phyloP scores from a whole-genome alignment of 78 protist species.

The Dictyostelium capitatum region DNA sequence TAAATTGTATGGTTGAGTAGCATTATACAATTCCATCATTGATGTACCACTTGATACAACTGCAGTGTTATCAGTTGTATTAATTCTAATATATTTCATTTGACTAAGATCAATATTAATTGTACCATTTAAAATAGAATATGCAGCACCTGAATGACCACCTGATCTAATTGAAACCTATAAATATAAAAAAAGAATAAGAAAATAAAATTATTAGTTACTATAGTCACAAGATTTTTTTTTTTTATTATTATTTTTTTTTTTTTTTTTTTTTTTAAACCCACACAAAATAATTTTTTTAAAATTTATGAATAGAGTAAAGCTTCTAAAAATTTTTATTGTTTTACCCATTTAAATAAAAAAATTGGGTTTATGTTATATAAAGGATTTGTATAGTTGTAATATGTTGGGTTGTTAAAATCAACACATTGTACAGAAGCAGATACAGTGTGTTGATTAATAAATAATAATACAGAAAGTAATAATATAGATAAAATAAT shows the following conservation, averaged over 20 bases:
- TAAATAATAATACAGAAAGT: background rate
- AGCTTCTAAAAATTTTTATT: background rate
- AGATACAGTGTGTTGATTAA: background rate
- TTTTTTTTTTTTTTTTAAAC: background rate
- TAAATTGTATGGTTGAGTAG: background rate
- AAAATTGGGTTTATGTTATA: background rate
- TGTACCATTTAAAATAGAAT: slow-evolving; percentile 6
- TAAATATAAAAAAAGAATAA: background rate
- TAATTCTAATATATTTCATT: slow-evolving; percentile 4
- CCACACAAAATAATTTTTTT: too few species aligned
- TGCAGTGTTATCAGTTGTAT: background rate
- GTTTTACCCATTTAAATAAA: background rate
- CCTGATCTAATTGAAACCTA: slow-evolving; percentile 32
- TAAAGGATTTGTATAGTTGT: background rate
- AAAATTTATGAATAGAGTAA: background rate
- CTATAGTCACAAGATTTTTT: background rate
- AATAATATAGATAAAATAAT: background rate
- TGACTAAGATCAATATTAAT: slow-evolving; percentile 35
- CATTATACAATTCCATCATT: slow-evolving; percentile 11
- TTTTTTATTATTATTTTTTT: background rate
- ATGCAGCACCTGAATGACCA: slow-evolving; percentile 43
- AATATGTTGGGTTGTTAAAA: background rate
- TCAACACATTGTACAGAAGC: background rate
- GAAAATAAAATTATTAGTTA: background rate
- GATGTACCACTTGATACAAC: slow-evolving; percentile 7